Conservation (phyloP, 129 eudicot genomes). For the Gnaphalium uliginosum region DNA sequence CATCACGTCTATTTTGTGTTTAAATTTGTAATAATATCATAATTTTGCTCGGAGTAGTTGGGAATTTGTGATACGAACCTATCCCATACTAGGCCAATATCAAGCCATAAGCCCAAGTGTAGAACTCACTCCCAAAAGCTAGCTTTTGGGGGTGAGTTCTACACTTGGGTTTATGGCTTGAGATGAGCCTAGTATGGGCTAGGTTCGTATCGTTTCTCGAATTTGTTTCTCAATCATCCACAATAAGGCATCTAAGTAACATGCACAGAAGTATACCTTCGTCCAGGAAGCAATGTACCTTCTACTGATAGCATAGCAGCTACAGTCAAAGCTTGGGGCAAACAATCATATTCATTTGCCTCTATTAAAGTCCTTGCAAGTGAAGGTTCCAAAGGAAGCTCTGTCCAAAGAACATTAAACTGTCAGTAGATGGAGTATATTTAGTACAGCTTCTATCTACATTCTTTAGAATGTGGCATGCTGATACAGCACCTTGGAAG, state of each 20-base stretch:
- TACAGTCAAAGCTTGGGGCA: slow-evolving; percentile 84
- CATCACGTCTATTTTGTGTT: too few relatives aligned
- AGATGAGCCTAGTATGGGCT: too few relatives aligned
- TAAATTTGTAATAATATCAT: too few relatives aligned
- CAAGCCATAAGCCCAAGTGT: too few relatives aligned
- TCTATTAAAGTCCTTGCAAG: slow-evolving; percentile 90
- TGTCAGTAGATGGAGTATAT: neutral
- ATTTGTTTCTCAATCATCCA: neutral
- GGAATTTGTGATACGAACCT: too few relatives aligned
- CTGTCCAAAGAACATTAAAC: slow-evolving; percentile 37
- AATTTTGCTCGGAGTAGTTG: neutral
- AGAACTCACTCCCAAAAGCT: too few relatives aligned
- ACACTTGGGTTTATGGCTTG: too few relatives aligned
- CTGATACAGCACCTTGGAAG: slow-evolving; percentile 2
- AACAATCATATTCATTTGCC: slow-evolving; percentile 82
- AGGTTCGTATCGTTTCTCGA: too few relatives aligned
- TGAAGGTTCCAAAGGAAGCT: slow-evolving; percentile 96
- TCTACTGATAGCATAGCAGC: slow-evolving; percentile 97
- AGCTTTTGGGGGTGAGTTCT: too few relatives aligned
- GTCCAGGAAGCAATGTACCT: slow-evolving; percentile 78
- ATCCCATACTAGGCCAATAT: too few relatives aligned
- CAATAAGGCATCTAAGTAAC: slow-evolving; percentile 17
- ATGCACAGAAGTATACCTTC: slow-evolving; percentile 47
- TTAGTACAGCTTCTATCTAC: slow-evolving; percentile 4
- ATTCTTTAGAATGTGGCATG: neutral